Evolutionary conservation across 1,284 basidiomycete species (phyloP).

Genomic region (Cutaneotrichosporon spelunceum): DNA sequence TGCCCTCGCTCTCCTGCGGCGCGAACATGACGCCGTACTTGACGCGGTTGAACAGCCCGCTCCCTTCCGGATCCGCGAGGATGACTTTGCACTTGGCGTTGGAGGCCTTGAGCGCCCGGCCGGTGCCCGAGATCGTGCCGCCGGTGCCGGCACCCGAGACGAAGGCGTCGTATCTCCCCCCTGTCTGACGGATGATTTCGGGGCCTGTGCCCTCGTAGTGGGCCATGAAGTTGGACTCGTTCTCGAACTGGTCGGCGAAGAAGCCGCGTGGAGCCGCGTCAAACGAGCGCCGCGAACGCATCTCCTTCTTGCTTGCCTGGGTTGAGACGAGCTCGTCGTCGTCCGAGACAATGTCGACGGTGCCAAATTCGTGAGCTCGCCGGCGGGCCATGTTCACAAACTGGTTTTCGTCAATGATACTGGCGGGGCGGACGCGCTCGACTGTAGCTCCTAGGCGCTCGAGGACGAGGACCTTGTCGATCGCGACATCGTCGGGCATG

Average conservation of each 20-base stretch:
- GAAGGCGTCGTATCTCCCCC: slow-evolving; percentile 77
- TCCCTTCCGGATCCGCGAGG: slow-evolving; percentile 85
- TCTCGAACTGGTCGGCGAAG: slow-evolving; percentile 97
- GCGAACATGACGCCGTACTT: slow-evolving; percentile 94
- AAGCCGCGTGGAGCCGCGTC: slow-evolving; percentile 43
- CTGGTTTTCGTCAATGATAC: slow-evolving; percentile 92
- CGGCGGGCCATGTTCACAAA: slow-evolving; percentile 75
- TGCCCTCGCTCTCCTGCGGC: slow-evolving; percentile 85
- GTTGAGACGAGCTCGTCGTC: slow-evolving; percentile 55
- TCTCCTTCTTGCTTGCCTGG: slow-evolving; percentile 56
- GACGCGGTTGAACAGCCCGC: slow-evolving; percentile 92
- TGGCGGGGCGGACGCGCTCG: slow-evolving; percentile 74
- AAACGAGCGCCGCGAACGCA: slow-evolving; percentile 16
- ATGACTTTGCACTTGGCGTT: slow-evolving; percentile 61
- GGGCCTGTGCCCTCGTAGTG: slow-evolving; percentile 89
- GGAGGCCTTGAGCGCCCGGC: slow-evolving; percentile 64
- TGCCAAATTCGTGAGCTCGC: slow-evolving; percentile 69
- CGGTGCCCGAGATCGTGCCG: slow-evolving; percentile 86
- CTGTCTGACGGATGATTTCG: slow-evolving; percentile 92
- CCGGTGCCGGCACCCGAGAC: slow-evolving; percentile 96
- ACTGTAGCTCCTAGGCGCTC: slow-evolving; percentile 81
- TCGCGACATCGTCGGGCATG: slow-evolving; percentile 89
- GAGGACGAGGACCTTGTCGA: slow-evolving; percentile 81
- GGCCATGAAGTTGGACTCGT: slow-evolving; percentile 82
- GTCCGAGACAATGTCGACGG: slow-evolving; percentile 48